phyloP scores from a whole-genome alignment of 768 basidiomycete species.

The Pleurotus cornucopiae region DNA sequence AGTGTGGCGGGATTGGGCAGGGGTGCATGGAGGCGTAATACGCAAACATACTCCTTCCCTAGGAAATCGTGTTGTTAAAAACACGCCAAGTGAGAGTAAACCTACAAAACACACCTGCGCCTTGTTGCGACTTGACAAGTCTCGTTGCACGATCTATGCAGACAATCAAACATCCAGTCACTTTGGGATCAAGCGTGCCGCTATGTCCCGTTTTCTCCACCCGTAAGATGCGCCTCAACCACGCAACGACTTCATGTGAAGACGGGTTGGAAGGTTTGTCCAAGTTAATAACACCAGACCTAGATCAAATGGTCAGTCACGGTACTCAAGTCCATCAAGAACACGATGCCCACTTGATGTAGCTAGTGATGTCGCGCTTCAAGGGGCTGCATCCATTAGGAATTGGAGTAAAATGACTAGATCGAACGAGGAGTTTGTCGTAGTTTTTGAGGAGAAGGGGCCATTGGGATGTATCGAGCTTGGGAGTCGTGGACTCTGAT shows the following conservation, averaged over 20 bases:
- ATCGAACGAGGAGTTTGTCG: constrained; percentile 92
- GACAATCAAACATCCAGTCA: constrained; percentile 97
- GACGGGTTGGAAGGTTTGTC: constrained; percentile 99
- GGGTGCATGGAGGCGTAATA: constrained; percentile 84
- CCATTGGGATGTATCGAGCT: constrained; percentile 95
- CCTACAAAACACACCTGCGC: constrained; percentile 64
- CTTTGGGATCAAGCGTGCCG: constrained; percentile 97
- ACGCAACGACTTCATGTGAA: constrained; percentile 98
- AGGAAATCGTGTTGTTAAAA: constrained; percentile 2
- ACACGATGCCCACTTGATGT: constrained; percentile 71
- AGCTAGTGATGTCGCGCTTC: constrained; percentile 87
- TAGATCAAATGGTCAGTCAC: constrained; percentile 24
- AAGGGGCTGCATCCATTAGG: constrained; percentile 90
- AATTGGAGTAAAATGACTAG: constrained; percentile 97
- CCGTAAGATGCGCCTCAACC: constrained; percentile 94
- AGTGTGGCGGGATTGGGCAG: constrained; percentile 82
- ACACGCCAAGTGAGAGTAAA: not conserved
- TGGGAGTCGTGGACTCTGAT: constrained; percentile 67
- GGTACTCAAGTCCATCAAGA: not conserved
- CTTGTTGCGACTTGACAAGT: constrained; percentile 97
- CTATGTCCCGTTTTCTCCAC: constrained; percentile 99
- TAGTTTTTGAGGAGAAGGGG: constrained; percentile 98
- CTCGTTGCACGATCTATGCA: constrained; percentile 99
- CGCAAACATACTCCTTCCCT: constrained; percentile 99
- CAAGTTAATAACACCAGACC: constrained; percentile 97